Percentiles rank a stretch among this genome's conserved stretches.
phyloP scores from a whole-genome alignment of 768 basidiomycete species.

The Fomitopsis serialis region DNA sequence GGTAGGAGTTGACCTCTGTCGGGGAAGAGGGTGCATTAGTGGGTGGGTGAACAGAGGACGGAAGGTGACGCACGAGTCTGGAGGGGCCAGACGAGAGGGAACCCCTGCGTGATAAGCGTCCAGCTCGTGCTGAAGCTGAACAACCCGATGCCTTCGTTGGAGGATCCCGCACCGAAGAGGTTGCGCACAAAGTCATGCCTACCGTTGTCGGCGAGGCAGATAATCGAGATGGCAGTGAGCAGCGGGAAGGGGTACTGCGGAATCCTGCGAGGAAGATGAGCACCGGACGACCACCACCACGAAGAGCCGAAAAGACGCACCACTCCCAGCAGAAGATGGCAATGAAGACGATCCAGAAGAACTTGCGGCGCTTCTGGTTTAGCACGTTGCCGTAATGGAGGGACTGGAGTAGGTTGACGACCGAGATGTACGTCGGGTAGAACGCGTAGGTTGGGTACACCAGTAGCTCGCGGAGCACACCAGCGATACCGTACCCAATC shows the following conservation, averaged over 20 bases:
- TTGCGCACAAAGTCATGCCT: conserved; percentile 35
- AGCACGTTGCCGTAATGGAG: conserved; percentile 46
- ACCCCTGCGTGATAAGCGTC: conserved; percentile 52
- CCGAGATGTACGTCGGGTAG: conserved; percentile 47
- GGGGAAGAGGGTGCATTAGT: background rate
- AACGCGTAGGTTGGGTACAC: conserved; percentile 53
- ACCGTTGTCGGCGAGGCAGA: conserved; percentile 44
- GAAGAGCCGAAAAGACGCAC: conserved; percentile 16
- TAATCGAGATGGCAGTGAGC: conserved; percentile 43
- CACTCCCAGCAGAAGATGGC: conserved; percentile 46
- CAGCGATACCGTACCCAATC: conserved; percentile 28
- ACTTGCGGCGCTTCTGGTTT: conserved; percentile 38
- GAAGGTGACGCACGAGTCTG: conserved; percentile 38
- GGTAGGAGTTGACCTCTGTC: conserved; percentile 39
- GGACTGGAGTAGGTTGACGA: conserved; percentile 47
- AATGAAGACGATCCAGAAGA: conserved; percentile 51
- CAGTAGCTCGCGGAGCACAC: conserved; percentile 36
- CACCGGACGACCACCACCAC: background rate
- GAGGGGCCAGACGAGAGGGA: conserved; percentile 50
- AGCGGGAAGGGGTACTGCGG: conserved; percentile 36
- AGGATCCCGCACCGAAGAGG: conserved; percentile 39
- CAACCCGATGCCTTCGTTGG: conserved; percentile 47
- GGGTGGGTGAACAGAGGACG: background rate
- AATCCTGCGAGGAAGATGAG: conserved; percentile 17
- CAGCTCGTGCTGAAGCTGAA: conserved; percentile 43